Conservation (phyloP, 2,329 filamentous ascomycete species). For the Rutstroemia sp. region DNA sequence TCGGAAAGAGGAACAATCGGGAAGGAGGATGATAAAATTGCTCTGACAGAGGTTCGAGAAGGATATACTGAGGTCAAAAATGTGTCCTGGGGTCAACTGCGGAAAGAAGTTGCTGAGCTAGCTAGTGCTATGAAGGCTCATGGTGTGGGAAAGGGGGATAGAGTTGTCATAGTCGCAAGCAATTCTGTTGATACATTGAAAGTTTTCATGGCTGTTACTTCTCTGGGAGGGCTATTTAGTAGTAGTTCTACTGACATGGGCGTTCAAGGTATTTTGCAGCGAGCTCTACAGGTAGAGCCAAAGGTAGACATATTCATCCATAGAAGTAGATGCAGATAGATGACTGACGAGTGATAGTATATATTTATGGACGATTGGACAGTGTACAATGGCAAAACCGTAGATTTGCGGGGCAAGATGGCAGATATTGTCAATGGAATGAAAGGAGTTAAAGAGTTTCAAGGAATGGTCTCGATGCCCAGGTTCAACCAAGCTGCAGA, state of each 20-base stretch:
- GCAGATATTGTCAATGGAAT: constrained; percentile 55
- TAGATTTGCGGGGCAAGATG: constrained; percentile 70
- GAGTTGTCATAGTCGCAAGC: constrained; percentile 66
- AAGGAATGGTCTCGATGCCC: constrained; percentile 56
- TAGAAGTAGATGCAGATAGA: background rate
- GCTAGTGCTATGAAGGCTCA: constrained; percentile 58
- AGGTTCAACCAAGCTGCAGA: constrained; percentile 57
- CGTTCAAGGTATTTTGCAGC: constrained; percentile 66
- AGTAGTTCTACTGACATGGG: constrained; percentile 80
- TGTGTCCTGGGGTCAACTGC: constrained; percentile 61
- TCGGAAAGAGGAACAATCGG: constrained; percentile 42
- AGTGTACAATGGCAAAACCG: constrained; percentile 69
- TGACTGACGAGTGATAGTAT: constrained; percentile 35
- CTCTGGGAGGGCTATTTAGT: constrained; percentile 69
- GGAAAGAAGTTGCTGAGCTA: constrained; percentile 49
- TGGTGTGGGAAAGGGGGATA: constrained; percentile 64
- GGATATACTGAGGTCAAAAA: constrained; percentile 46
- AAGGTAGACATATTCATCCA: constrained; percentile 36
- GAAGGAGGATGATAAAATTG: constrained; percentile 67
- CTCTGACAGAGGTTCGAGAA: constrained; percentile 66
- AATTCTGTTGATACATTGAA: constrained; percentile 69
- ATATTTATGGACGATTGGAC: constrained; percentile 80
- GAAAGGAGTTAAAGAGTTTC: constrained; percentile 50
- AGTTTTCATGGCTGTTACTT: constrained; percentile 61
- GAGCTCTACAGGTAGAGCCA: constrained; percentile 67